A percentile compares a stretch with the other conserved stretches of the same genome.
Evolutionary conservation across 1,284 basidiomycete genomes (phyloP).

Genomic region (Porogramme epimiltina): DNA sequence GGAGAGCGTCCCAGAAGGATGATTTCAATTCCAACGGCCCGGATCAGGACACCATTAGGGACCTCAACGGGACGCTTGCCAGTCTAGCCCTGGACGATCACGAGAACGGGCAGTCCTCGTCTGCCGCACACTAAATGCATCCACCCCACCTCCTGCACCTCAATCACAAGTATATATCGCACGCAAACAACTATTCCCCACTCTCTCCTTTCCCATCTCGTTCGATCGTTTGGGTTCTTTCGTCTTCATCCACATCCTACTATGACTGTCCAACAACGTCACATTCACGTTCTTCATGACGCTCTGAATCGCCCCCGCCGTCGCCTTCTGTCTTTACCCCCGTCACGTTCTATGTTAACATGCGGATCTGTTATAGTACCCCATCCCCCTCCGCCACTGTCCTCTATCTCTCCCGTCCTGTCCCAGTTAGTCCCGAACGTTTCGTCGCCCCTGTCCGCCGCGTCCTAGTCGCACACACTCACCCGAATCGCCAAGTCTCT

Average conservation of each 20-base stretch:
- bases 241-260: constrained; percentile 20
- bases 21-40: constrained; percentile 35
- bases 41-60: constrained; percentile 59
- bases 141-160: neutral
- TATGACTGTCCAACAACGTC: constrained; percentile 27
- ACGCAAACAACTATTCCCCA: constrained; percentile 9
- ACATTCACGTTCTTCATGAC: constrained; percentile 26
- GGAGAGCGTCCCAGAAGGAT: constrained; percentile 36
- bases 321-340: constrained; percentile 22
- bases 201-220: constrained; percentile 2
- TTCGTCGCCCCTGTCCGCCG: constrained; percentile 13
- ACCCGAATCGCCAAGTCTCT: constrained; percentile 7
- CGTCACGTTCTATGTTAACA: constrained; percentile 28
- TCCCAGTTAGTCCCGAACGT: constrained; percentile 17
- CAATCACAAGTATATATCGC: constrained; percentile 9
- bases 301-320: constrained; percentile 23
- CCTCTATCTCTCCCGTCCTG: constrained; percentile 1
- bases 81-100: constrained; percentile 62
- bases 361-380: constrained; percentile 28
- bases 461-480: neutral
- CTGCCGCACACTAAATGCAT: constrained; percentile 23
- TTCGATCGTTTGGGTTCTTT: constrained; percentile 20
- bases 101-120: constrained; percentile 23
- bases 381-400: constrained; percentile 15
- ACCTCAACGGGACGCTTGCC: constrained; percentile 75